phyloP scores from a whole-genome alignment of 2,329 filamentous ascomycete genomes.

The Xylariaceae sp. region DNA sequence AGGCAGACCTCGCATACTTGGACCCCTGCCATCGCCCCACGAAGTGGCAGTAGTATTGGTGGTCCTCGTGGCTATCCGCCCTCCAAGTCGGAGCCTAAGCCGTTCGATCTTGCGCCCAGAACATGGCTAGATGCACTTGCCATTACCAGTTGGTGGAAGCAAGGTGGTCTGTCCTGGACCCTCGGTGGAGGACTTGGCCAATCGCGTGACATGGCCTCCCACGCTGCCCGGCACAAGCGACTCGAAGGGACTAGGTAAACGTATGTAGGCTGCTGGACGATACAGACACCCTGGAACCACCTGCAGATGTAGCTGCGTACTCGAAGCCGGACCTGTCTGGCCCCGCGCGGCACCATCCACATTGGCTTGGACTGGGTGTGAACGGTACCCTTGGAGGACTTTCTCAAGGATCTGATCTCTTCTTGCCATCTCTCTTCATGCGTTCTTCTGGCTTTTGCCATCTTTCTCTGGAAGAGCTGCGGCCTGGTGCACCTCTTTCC shows the following conservation, averaged over 20 bases:
- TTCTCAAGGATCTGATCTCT: slow-evolving; percentile 19
- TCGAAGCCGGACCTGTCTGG: slow-evolving; percentile 27
- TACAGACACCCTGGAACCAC: slow-evolving; percentile 19
- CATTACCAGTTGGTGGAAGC: too few species aligned
- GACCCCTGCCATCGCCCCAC: too few species aligned
- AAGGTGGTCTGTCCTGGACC: too few species aligned
- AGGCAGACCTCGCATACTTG: too few species aligned
- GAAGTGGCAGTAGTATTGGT: too few species aligned
- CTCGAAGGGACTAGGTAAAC: slow-evolving; percentile 7
- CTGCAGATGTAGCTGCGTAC: slow-evolving; percentile 22
- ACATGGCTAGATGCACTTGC: too few species aligned
- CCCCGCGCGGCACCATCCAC: slow-evolving; percentile 26
- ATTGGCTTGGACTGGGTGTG: too few species aligned
- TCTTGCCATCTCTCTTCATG: slow-evolving; percentile 23
- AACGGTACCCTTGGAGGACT: slow-evolving; percentile 15
- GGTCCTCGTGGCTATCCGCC: too few species aligned
- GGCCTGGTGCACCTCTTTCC: slow-evolving; percentile 27
- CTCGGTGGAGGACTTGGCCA: slow-evolving; percentile 11
- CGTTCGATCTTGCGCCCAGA: too few species aligned
- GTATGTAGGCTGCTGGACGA: slow-evolving; percentile 3
- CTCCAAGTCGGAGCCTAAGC: too few species aligned
- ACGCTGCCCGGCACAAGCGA: slow-evolving; percentile 5
- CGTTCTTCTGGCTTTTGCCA: slow-evolving; percentile 20
- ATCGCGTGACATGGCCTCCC: slow-evolving; percentile 9
- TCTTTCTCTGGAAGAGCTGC: slow-evolving; percentile 28